These are phyloP conservation scores for Neonectria coccinea DNA, from an alignment of 2,329 filamentous ascomycete genomes.

Conservation along the genomic window DNA sequence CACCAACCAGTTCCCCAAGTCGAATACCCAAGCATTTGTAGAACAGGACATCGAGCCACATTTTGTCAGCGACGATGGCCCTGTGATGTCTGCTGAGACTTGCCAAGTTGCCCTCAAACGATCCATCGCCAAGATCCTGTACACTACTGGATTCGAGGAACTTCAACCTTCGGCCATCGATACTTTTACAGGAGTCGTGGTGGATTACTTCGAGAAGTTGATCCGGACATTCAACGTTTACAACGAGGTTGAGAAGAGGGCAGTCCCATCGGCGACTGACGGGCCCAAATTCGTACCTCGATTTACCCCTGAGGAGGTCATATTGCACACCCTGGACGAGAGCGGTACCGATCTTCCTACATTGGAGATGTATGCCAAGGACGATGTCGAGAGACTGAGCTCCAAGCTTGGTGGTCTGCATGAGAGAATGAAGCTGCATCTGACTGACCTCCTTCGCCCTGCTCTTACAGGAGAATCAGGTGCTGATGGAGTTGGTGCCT, in stretches of 20 bases:
- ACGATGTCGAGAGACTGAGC: conserved; percentile 89
- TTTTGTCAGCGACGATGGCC: conserved; percentile 88
- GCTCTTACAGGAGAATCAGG: conserved; percentile 81
- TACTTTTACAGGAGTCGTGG: conserved; percentile 87
- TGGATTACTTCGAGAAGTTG: conserved; percentile 90
- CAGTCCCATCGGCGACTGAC: conserved; percentile 57
- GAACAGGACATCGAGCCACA: conserved; percentile 90
- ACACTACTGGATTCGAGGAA: conserved; percentile 96
- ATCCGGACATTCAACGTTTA: conserved; percentile 84
- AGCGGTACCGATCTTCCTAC: conserved; percentile 85
- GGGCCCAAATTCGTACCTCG: conserved; percentile 67
- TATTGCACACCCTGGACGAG: conserved; percentile 86
- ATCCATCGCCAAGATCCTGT: conserved; percentile 93
- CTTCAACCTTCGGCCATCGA: conserved; percentile 95
- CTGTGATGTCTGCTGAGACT: conserved; percentile 85
- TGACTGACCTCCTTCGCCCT: conserved; percentile 92
- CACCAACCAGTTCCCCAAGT: conserved; percentile 97
- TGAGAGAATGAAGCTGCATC: conserved; percentile 92
- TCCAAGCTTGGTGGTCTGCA: conserved; percentile 86
- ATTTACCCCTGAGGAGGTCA: conserved; percentile 85
- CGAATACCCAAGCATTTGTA: conserved; percentile 87
- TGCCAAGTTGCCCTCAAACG: conserved; percentile 88
- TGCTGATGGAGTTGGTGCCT: conserved; percentile 87
- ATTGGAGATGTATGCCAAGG: conserved; percentile 88
- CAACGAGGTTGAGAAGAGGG: conserved; percentile 82